These are phyloP conservation scores for Acaromyces ingoldii DNA, from an alignment of 1,284 basidiomycete genomes.

Conservation along the genomic window DNA sequence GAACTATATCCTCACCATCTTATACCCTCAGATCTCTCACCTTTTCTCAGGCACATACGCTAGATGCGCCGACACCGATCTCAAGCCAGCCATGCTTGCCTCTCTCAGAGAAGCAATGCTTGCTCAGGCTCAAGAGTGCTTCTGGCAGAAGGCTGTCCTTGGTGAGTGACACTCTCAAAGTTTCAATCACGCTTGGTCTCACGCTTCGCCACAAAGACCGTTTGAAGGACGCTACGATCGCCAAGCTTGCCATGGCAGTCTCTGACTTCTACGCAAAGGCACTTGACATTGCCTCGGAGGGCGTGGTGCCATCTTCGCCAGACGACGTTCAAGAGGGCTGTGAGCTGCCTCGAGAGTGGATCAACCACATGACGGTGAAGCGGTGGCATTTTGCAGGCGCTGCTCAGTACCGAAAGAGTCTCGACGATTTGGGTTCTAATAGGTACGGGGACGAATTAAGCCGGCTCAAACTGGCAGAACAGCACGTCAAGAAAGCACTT, in stretches of 20 bases:
- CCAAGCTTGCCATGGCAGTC: constrained; percentile 75
- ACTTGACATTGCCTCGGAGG: constrained; percentile 8
- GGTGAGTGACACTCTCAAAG: constrained; percentile 35
- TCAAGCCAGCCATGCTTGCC: constrained; percentile 60
- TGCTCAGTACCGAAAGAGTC: constrained; percentile 79
- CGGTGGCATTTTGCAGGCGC: constrained; percentile 80
- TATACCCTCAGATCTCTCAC: not conserved
- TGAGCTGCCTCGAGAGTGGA: constrained; percentile 58
- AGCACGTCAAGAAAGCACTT: constrained; percentile 66
- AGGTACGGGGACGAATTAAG: constrained; percentile 45
- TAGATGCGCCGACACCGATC: constrained; percentile 28
- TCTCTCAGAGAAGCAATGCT: constrained; percentile 74
- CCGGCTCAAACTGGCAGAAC: constrained; percentile 36
- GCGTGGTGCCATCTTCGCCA: constrained; percentile 3
- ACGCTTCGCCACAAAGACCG: constrained; percentile 53
- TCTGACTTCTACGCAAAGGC: constrained; percentile 32
- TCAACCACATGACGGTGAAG: constrained; percentile 77
- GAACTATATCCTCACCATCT: constrained; percentile 1
- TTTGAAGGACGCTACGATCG: constrained; percentile 77
- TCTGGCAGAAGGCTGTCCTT: constrained; percentile 85
- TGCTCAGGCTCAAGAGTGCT: constrained; percentile 93
- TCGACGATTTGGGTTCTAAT: constrained; percentile 81
- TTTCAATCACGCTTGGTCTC: not conserved
- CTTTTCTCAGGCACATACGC: constrained; percentile 1
- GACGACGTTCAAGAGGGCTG: not conserved